Conservation (phyloP, 192 early-diverging fungal genomes). For the Coemansia biformis region DNA sequence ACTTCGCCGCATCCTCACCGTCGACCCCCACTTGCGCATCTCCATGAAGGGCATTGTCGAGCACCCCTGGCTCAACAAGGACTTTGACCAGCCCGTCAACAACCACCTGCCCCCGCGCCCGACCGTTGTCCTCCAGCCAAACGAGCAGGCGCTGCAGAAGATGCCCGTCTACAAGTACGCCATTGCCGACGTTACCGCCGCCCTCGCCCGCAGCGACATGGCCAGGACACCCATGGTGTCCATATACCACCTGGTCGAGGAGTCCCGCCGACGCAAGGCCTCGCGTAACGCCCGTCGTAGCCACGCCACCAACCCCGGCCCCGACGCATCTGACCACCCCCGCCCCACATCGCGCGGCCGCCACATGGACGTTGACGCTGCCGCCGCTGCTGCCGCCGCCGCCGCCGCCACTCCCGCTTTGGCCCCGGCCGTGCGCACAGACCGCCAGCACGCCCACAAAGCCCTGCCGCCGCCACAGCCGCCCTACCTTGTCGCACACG, state of each 20-base stretch:
- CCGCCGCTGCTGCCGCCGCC: too few species aligned
- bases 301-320: slow-evolving; percentile 29
- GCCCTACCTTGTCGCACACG: slow-evolving; percentile 16
- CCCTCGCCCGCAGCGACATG: slow-evolving; percentile 39
- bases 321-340: slow-evolving; percentile 9
- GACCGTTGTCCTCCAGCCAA: slow-evolving; percentile 39
- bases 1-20: slow-evolving; percentile 65
- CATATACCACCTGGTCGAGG: slow-evolving; percentile 46
- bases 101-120: slow-evolving; percentile 63
- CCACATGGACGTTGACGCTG: too few species aligned
- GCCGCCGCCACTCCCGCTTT: too few species aligned
- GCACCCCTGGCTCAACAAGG: slow-evolving; percentile 76
- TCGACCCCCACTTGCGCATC: slow-evolving; percentile 63
- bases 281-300: slow-evolving; percentile 33
- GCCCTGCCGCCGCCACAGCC: slow-evolving; percentile 16
- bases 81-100: slow-evolving; percentile 55
- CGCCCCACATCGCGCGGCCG: slow-evolving; percentile 24
- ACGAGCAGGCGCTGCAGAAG: slow-evolving; percentile 39
- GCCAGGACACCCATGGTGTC: slow-evolving; percentile 39
- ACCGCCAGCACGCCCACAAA: too few species aligned
- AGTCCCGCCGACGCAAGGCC: slow-evolving; percentile 40
- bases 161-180: slow-evolving; percentile 42
- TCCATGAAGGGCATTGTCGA: slow-evolving; percentile 62
- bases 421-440: too few species aligned
- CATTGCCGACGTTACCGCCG: slow-evolving; percentile 23